phyloP scores from a whole-genome alignment of 371 early-diverging fungal genomes.

The Lichtheimia ramosa region DNA sequence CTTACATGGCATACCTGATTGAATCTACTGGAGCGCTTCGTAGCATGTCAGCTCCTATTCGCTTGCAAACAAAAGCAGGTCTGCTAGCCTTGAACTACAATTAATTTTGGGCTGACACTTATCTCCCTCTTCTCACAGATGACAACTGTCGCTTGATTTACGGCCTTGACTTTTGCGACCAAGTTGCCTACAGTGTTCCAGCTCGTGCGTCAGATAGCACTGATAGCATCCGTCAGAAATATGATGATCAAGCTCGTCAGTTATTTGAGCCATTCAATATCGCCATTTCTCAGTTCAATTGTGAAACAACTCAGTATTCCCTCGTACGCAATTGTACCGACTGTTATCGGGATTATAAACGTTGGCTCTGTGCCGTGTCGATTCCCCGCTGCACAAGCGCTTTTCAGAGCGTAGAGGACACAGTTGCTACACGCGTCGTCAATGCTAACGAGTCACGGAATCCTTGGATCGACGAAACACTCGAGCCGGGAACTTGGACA shows the following conservation, averaged over 20 bases:
- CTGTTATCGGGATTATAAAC: conserved; percentile 59
- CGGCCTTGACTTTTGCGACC: conserved; percentile 54
- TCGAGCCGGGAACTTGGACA: conserved; percentile 49
- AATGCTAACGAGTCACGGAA: conserved; percentile 39
- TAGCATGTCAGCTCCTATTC: conserved; percentile 34
- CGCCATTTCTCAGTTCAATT: conserved; percentile 60
- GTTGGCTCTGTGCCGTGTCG: conserved; percentile 65
- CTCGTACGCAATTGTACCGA: conserved; percentile 64
- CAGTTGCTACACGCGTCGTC: conserved; percentile 22
- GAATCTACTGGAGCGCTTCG: conserved; percentile 28
- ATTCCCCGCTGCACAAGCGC: conserved; percentile 61
- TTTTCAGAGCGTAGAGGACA: neutral
- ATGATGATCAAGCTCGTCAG: conserved; percentile 46
- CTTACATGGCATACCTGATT: conserved; percentile 48
- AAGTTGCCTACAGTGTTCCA: conserved; percentile 56
- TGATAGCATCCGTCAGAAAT: conserved; percentile 32
- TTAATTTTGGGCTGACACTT: neutral
- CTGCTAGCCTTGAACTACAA: neutral
- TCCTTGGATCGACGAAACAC: conserved; percentile 39
- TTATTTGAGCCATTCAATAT: conserved; percentile 51
- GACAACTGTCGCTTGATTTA: conserved; percentile 58
- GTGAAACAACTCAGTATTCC: conserved; percentile 59
- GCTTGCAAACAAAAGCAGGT: conserved; percentile 30
- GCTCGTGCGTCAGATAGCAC: conserved; percentile 11
- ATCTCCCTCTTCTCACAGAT: conserved; percentile 20